Evolutionary conservation across 2,329 filamentous ascomycete genomes (phyloP), one percentile per base, ranked within the genome.

Genomic region (Ciborinia camelliae): DNA sequence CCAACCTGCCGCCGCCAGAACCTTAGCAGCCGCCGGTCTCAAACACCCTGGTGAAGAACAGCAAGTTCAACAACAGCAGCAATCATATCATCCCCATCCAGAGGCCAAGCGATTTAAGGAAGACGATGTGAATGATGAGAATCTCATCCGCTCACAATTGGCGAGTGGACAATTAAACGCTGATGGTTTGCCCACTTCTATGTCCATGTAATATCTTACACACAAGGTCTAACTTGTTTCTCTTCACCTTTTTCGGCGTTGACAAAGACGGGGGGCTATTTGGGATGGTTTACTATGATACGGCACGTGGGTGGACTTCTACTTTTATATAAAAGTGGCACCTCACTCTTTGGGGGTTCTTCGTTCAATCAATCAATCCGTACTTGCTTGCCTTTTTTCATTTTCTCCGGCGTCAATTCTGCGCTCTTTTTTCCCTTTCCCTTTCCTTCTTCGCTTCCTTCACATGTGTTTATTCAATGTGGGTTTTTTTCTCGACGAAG

Each of bases 131-230:
- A 79, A 80, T 9, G 79, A 80, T 2, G 83, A 85, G 23, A 84
- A 86, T 60, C 81, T 85, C 52, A 81, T 84, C 65, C 77, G 81
- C 50, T 70, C 70, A 9, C 84, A 86, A 69, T 72, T 86, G 65
- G 80, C 82, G 68, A 71, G 76, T 2, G 62, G 55, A 26, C 55
- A 47, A 59, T 12, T 59, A 23, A 78, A 81, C 23, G 76, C 68
- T 32, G 70, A 73, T 65, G 71, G 70, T 35, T 62, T 74, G 23
- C 68, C 72, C 28, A 64, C 66, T 63, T 58, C 68, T 28, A 62
- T 62, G 48, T 35, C 63, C 37, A 69, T 73, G 68, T 71, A 70
- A 70, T 60, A 58, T 55, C 35, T 23, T 32, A 14, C 28, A 4
- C 20, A 26, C n/a, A 59, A n/a, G 30, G 14, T 55, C 23, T 35